Evolutionary conservation across 768 basidiomycete species (phyloP), one percentile per base, ranked within the genome.

Genomic region (Pholiota molesta): DNA sequence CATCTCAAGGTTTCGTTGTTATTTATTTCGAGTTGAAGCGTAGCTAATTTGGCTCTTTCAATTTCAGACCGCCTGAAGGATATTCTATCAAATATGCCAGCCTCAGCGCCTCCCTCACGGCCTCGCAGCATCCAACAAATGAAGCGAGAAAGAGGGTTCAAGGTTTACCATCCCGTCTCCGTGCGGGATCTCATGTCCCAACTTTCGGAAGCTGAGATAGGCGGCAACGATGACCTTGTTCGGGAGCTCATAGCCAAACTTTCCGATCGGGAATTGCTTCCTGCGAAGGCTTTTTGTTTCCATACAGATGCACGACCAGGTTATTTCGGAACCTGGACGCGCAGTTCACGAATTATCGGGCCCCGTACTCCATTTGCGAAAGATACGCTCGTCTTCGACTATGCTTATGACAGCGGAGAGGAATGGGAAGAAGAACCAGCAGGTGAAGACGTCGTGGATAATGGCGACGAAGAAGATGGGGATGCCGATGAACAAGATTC

Each of bases 311-410:
- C 84, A 0, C 86, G 97, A 52, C 97, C 97, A 13, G 95, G 95
- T 1, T 99, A 97, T 74, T 90, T 88, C 68, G 97, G 96, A 21
- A 99, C 97, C 6, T 98, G 93, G 90, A 95, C 95, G 8, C 88
- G 90, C 57, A 86, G 80, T 62, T 96, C 95, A 14, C 80, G 80
- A 17, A 75, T 86, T 35, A 86, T 99, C 62, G 90, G 94, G 0
- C 89, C 95, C 1, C 87, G 97, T 16, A 85, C 83, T 17, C 96
- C 97, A 1, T 90, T 97, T 62, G 86, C 83, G 2, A 85, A 85
- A 65, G 97, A 99, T 68, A 79, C 85, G 11, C 77, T 89, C 1
- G 81, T 85, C 13, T 82, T 92, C 57, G 95, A 99, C 74, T 99
- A 99, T 72, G 84, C 85, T 5, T 94, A 96, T 70, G 96, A 99